Base-by-base conservation (phyloP, 345 rosid genomes). In the Cardamine occulta region DNA sequence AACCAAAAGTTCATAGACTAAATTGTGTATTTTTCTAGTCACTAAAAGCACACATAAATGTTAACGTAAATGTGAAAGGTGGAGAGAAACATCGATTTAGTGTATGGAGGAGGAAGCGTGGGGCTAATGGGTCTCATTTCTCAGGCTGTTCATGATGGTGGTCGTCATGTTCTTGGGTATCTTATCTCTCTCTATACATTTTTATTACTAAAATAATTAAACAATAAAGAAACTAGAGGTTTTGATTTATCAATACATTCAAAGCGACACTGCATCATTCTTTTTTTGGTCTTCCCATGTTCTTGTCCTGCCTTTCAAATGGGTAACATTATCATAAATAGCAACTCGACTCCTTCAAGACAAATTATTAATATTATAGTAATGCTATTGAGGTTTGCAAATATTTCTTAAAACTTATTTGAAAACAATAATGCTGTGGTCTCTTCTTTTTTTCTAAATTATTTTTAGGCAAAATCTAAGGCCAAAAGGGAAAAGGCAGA, bases 51-150 rank as follows among this genome's bases (percentile, higher is more conserved):
- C 62, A 59, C 6, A 67, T 61, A 58, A 61, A 39, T 35, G 15
- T 39, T 15, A 32, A 40, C 21, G 37, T 40, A 56, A 67, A 49
- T 68, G 65, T 62, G 44, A 66, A 58, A 78, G 81, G 81, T 73
- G 64, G 77, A 66, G 64, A 72, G 63, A 42, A 78, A 73, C 31
- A 73, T 78, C 35, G 81, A 78, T 78, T 73, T 78, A 73, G 81
- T 78, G 56, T 66, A 78, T 78, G 81, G 81, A 73, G 81, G 81
- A 66, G 81, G 78, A 59, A 78, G 81, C 68, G 74, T 78, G 68
- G 81, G 81, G 63, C 74, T 78, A 51, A 78, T 78, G 81, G 81
- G 81, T 72, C 77, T 72, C 63, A 49, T 78, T 11, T 72, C 81
- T 73, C 63, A 67, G 51, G 78, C 81, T 67, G 81, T 78, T 78